These are phyloP conservation scores for Colletotrichum gigasporum DNA, from an alignment of 2,329 filamentous ascomycete genomes.

Conservation along the genomic window DNA sequence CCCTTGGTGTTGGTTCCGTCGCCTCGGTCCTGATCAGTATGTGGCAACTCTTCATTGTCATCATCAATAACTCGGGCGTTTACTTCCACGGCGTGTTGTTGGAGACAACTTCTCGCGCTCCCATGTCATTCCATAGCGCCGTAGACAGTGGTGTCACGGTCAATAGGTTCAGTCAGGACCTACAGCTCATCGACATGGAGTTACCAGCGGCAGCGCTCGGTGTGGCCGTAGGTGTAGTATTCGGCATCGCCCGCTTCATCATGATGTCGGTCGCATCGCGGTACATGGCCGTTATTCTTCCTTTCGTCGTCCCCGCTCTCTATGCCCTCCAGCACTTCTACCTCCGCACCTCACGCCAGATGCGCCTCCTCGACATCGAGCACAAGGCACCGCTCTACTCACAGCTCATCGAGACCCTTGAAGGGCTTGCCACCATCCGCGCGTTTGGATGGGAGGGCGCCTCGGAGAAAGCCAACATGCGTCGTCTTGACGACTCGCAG, in stretches of 20 bases:
- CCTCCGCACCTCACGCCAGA: conserved; percentile 47
- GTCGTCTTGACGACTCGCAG: conserved; percentile 57
- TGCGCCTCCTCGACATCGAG: conserved; percentile 48
- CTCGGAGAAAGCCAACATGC: conserved; percentile 49
- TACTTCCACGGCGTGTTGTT: conserved; percentile 40
- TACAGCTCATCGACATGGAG: conserved; percentile 36
- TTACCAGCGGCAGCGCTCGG: conserved; percentile 34
- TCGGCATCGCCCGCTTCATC: conserved; percentile 24
- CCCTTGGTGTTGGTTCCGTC: conserved; percentile 15
- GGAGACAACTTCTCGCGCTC: conserved; percentile 35
- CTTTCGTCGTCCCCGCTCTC: conserved; percentile 38
- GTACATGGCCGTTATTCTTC: conserved; percentile 44
- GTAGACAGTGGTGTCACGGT: conserved; percentile 35
- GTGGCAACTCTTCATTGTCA: conserved; percentile 41
- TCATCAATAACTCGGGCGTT: conserved; percentile 42
- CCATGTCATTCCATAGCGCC: conserved; percentile 33
- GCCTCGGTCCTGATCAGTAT: conserved; percentile 7
- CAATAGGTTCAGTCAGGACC: conserved; percentile 36
- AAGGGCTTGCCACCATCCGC: conserved; percentile 57
- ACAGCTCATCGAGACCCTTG: conserved; percentile 52
- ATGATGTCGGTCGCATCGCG: conserved; percentile 39
- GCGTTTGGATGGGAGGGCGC: conserved; percentile 58
- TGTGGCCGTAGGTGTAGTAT: conserved; percentile 25
- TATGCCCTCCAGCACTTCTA: conserved; percentile 44
- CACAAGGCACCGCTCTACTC: conserved; percentile 46